These are phyloP conservation scores for Cladorrhinum sp. DNA, from an alignment of 2,329 filamentous ascomycete genomes.

Conservation along the genomic window DNA sequence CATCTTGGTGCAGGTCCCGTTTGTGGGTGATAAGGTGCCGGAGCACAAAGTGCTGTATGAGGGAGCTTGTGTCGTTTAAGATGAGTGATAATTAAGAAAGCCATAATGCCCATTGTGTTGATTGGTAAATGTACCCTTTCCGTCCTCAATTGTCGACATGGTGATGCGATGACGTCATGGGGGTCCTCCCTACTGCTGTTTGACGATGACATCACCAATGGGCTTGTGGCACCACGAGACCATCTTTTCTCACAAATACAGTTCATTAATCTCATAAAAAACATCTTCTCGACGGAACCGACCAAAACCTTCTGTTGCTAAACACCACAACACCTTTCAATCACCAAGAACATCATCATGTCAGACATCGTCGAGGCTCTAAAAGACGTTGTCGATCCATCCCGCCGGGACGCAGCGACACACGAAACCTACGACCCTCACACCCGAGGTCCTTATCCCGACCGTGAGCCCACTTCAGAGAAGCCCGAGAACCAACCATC, in stretches of 20 bases:
- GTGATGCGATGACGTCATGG: not conserved
- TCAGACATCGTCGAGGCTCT: constrained; percentile 24
- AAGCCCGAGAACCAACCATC: constrained; percentile 1
- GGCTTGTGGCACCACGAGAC: not conserved
- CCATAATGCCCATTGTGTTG: not conserved
- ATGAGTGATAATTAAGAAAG: no score
- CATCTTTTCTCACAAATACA: not conserved
- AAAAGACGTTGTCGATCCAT: constrained; percentile 25
- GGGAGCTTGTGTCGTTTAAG: constrained; percentile 28
- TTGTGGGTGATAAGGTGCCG: constrained; percentile 27
- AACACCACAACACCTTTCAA: no score
- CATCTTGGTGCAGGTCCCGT: constrained; percentile 33
- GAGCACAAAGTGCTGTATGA: constrained; percentile 32
- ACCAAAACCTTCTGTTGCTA: no score
- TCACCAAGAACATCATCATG: constrained; percentile 18
- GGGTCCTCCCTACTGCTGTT: not conserved
- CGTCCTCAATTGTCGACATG: not conserved
- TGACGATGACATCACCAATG: not conserved
- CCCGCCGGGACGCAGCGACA: constrained; percentile 25
- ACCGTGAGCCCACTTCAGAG: constrained; percentile 5
- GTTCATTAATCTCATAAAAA: no score
- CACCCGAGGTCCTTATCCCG: constrained; percentile 22
- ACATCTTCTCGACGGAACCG: no score
- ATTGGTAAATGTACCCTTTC: no score
- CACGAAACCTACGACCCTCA: constrained; percentile 22